A percentile compares a stretch with the other conserved stretches of the same genome.
phyloP scores from a whole-genome alignment of 495 filamentous ascomycete genomes.

The Tuber borchii region DNA sequence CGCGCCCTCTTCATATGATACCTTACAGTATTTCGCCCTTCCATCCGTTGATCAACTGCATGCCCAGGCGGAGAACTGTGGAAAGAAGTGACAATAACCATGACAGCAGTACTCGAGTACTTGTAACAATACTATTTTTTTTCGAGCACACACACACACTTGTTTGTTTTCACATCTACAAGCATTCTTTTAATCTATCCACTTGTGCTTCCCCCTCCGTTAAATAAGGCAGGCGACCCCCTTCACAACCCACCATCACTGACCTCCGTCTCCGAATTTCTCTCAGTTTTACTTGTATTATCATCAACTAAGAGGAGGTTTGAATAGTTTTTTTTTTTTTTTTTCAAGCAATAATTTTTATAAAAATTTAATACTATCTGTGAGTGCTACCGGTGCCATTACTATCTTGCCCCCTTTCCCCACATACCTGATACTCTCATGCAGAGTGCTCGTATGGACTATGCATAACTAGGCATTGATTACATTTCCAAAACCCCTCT shows the following conservation, averaged over 20 bases:
- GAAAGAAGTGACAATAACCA: neutral
- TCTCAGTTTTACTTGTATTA: neutral
- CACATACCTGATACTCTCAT: too few species aligned
- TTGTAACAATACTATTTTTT: too few species aligned
- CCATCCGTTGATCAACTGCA: neutral
- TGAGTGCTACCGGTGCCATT: neutral
- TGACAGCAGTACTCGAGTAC: too few species aligned
- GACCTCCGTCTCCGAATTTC: neutral
- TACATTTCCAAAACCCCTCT: neutral
- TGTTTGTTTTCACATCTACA: neutral
- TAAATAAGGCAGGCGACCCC: neutral
- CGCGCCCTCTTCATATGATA: neutral
- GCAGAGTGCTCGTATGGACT: neutral
- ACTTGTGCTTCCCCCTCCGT: neutral
- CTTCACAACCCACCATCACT: neutral
- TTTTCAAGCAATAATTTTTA: neutral
- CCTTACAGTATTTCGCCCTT: neutral
- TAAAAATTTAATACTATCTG: neutral
- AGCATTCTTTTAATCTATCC: neutral
- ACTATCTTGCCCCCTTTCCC: neutral
- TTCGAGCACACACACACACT: neutral
- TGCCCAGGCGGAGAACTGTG: neutral
- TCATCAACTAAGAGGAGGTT: neutral
- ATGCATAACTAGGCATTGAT: neutral
- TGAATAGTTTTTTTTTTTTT: neutral